Evolutionary conservation across 2,329 filamentous ascomycete species (phyloP), one percentile per base, ranked within the genome.

Genomic region (Colletotrichum tropicicola): DNA sequence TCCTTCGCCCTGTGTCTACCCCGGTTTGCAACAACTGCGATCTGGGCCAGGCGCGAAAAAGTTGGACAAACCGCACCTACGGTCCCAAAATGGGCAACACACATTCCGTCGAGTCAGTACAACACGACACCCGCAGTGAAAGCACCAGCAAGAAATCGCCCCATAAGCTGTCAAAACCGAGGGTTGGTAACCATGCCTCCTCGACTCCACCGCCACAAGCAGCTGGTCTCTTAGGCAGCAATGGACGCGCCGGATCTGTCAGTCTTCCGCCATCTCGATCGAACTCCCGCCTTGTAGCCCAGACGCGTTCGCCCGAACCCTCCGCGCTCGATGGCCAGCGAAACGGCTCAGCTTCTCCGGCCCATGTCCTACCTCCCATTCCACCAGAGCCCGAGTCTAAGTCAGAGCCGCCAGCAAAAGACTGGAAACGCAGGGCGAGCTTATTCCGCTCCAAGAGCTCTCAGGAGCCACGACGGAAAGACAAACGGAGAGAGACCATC

Each of bases 101-200:
- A 47, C 74, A 81, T 59, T 87, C 83, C 45, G 73, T 78, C 69
- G 80, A 84, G 73, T 77, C 78, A 72, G 74, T 13, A 19, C 48
- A 58, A 13, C 17, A 56, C 32, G 17, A 32, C 27, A 19, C 39
- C 9, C 44, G 73, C 75, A 71, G 65, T 69, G 70, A 30, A 32
- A 64, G 39, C 41, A 35, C 37, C 39, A 48, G 30, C 67, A 75
- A 72, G 63, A 77, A 73, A 70, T 61, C 75, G 57, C 74, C 81
- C 72, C 81, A 85, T 68, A 86, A 81, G 75, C 78, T 87, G 65
- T 84, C 81, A 53, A 87, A 87, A 72, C 80, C 83, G 64, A 81
- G 78, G 65, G 79, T 77, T 35, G 76, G 75, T 58, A 80, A 75
- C 68, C 76, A 75, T 74, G 74, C 75, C 57, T 70, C 58, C 19